Evolutionary conservation across 148 eudicot genomes (phyloP).

Genomic region (Nepenthes mirabilis): DNA sequence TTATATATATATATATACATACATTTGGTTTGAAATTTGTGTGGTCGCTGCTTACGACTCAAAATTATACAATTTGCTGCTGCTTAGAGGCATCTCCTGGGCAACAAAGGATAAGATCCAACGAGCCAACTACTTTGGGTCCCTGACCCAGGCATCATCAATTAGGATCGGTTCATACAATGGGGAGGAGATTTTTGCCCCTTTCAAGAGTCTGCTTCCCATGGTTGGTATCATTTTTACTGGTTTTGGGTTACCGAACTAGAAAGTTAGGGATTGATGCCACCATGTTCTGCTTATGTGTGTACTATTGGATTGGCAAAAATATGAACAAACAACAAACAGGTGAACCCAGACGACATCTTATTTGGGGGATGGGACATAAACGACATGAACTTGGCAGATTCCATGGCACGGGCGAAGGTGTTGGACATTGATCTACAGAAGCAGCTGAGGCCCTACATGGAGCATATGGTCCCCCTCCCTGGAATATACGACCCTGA

Average conservation of each 20-base stretch:
- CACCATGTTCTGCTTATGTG: too few species aligned
- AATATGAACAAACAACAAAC: neutral
- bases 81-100: constrained; percentile 29
- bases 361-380: constrained; percentile 99
- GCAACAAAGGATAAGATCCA: constrained; percentile 67
- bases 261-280: too few species aligned
- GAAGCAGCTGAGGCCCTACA: constrained; percentile 91
- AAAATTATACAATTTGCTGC: too few species aligned
- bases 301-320: too few species aligned
- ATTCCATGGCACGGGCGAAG: constrained; percentile 83
- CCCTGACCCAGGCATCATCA: constrained; percentile 62
- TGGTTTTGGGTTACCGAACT: too few species aligned
- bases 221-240: constrained; percentile 32
- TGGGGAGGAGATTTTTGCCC: constrained; percentile 97
- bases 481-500: constrained; percentile 93
- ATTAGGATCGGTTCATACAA: constrained; percentile 55
- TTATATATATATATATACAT: too few species aligned
- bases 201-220: constrained; percentile 95
- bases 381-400: constrained; percentile 88
- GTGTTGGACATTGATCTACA: constrained; percentile 94
- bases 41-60: too few species aligned
- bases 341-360: constrained; percentile 91
- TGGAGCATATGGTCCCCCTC: constrained; percentile 92
- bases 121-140: constrained; percentile 88
- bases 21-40: too few species aligned